Conservation (phyloP, 768 basidiomycete species). For the Hygrophorus pudorinus region DNA sequence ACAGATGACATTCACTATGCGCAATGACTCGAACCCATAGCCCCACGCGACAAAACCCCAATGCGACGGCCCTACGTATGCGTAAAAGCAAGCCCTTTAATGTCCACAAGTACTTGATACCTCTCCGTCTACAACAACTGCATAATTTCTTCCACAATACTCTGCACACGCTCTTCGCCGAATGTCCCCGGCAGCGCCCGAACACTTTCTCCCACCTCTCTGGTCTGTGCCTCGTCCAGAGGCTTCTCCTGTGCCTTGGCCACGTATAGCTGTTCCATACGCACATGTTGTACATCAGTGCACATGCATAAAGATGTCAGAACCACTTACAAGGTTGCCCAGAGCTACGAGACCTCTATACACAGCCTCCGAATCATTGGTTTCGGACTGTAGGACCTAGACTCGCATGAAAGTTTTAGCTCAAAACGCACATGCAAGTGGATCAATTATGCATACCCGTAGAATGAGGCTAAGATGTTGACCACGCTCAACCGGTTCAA, state of each 20-base stretch:
- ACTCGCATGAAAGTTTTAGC: background rate
- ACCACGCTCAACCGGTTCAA: slow-evolving; percentile 29
- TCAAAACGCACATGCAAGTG: background rate
- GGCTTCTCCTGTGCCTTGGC: slow-evolving; percentile 27
- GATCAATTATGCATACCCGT: slow-evolving; percentile 27
- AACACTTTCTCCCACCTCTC: slow-evolving; percentile 30
- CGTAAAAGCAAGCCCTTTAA: no score
- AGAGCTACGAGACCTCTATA: slow-evolving; percentile 67
- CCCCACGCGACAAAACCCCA: slow-evolving; percentile 2
- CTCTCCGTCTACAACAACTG: slow-evolving; percentile 15
- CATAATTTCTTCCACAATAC: slow-evolving; percentile 38
- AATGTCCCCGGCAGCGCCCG: slow-evolving; percentile 35
- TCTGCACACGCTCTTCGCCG: slow-evolving; percentile 48
- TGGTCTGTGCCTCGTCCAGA: slow-evolving; percentile 29
- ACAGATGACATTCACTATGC: no score
- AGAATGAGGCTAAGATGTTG: slow-evolving; percentile 35
- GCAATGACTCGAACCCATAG: no score
- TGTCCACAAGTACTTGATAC: no score
- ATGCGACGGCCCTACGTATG: slow-evolving; percentile 20
- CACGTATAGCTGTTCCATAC: slow-evolving; percentile 35
- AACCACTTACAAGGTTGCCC: slow-evolving; percentile 53
- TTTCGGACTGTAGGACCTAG: slow-evolving; percentile 41
- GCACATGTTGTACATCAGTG: slow-evolving; percentile 2
- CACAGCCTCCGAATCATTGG: slow-evolving; percentile 52
- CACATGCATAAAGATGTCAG: background rate